These are phyloP conservation scores for Parietaria judaica DNA, from an alignment of 306 rosid genomes.

Conservation along the genomic window DNA sequence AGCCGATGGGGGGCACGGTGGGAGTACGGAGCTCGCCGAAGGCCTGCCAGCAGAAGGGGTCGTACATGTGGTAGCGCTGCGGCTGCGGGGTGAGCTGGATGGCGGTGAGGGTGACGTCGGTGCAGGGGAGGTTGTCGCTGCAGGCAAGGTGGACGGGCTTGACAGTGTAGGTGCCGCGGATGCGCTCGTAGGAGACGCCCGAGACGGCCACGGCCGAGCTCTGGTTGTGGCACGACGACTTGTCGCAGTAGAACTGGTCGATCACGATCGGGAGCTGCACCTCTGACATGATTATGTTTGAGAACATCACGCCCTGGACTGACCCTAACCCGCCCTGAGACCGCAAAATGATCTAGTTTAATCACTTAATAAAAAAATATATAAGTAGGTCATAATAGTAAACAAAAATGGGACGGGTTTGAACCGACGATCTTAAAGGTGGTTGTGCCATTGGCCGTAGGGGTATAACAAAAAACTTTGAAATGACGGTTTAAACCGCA, in stretches of 20 bases:
- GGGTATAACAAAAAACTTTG: too few relatives aligned
- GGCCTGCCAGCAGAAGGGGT: constrained; percentile 91
- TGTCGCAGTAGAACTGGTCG: constrained; percentile 93
- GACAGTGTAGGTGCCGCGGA: constrained; percentile 78
- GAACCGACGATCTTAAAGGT: too few relatives aligned
- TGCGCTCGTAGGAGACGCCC: constrained; percentile 86
- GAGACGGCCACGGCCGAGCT: constrained; percentile 74
- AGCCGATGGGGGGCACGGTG: constrained; percentile 71
- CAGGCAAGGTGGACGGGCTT: constrained; percentile 93
- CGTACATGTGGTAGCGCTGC: constrained; percentile 63
- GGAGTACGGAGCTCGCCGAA: constrained; percentile 79
- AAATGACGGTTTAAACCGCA: too few relatives aligned
- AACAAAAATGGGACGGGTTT: too few relatives aligned
- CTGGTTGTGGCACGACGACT: constrained; percentile 62
- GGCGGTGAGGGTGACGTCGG: constrained; percentile 65
- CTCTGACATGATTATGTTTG: constrained; percentile 78
- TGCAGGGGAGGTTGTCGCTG: constrained; percentile 85
- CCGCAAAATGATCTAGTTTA: constrained; percentile 6
- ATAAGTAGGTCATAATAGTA: too few relatives aligned
- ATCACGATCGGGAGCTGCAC: constrained; percentile 88
- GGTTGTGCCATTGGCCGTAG: too few relatives aligned
- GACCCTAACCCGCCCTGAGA: constrained; percentile 93
- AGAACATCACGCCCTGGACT: constrained; percentile 77
- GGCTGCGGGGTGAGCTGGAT: constrained; percentile 69
- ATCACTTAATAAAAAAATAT: too few relatives aligned